phyloP scores from a whole-genome alignment of 1,139 yeast genomes.

The Lodderomyces margitis region DNA sequence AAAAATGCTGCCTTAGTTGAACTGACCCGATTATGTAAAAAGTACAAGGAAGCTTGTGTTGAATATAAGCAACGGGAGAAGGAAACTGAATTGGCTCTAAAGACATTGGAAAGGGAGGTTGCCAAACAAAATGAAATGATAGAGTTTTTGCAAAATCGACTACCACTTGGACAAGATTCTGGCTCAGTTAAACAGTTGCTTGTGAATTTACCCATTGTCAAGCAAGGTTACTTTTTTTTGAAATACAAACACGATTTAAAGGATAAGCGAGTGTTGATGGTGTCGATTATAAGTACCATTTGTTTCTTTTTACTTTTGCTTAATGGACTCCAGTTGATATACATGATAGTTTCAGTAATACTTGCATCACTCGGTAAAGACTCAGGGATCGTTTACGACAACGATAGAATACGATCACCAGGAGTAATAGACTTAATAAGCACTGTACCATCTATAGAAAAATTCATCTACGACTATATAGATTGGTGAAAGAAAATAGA shows the following conservation, averaged over 20 bases:
- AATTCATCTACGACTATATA: slow-evolving; percentile 9
- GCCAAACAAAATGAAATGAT: slow-evolving; percentile 4
- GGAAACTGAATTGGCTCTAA: neutral
- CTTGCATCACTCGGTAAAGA: neutral
- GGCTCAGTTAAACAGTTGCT: neutral
- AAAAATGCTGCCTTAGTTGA: neutral
- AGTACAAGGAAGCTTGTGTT: neutral
- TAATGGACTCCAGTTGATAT: slow-evolving; percentile 16
- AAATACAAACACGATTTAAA: slow-evolving; percentile 27
- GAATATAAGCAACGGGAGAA: slow-evolving; percentile 1
- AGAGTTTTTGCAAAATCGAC: neutral
- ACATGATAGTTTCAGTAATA: neutral
- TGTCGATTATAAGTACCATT: slow-evolving; percentile 25
- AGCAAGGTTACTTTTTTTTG: slow-evolving; percentile 29
- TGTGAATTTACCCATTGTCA: slow-evolving; percentile 30
- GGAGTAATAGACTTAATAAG: neutral
- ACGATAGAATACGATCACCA: neutral
- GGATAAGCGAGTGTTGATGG: slow-evolving; percentile 19
- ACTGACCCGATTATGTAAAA: neutral
- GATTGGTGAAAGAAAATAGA: slow-evolving; percentile 8
- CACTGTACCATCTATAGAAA: slow-evolving; percentile 10
- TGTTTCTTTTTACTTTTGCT: slow-evolving; percentile 23
- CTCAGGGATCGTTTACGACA: neutral
- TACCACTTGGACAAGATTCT: neutral
- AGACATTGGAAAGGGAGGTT: slow-evolving; percentile 5